These are phyloP conservation scores for Crithidia sp. DNA, from an alignment of 208 protist genomes.

Conservation along the genomic window DNA sequence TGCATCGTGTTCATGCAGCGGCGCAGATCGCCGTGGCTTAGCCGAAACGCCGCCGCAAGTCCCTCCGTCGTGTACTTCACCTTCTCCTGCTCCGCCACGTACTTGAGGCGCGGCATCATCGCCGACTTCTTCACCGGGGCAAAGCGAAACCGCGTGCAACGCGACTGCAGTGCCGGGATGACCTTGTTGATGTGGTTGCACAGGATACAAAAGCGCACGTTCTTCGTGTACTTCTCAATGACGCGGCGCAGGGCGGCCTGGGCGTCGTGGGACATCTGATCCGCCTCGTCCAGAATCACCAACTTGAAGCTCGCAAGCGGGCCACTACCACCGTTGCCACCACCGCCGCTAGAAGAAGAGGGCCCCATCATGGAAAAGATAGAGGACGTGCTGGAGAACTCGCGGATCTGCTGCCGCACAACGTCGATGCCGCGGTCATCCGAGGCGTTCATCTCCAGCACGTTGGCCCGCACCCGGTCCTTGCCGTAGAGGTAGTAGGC, in stretches of 20 bases:
- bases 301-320: constrained; percentile 92
- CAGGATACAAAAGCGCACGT: constrained; percentile 98
- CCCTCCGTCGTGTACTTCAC: constrained; percentile 87
- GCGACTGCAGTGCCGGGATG: constrained; percentile 95
- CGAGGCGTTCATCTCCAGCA: constrained; percentile 98
- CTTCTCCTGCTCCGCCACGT: constrained; percentile 86
- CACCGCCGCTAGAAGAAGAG: background rate
- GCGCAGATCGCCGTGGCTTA: constrained; percentile 97
- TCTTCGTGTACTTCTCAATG: constrained; percentile 98
- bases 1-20: constrained; percentile 98
- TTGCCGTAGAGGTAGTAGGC: constrained; percentile 95
- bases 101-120: constrained; percentile 83
- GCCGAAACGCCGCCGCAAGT: constrained; percentile 90
- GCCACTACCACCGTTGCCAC: constrained; percentile 6
- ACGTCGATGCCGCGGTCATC: constrained; percentile 99
- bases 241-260: constrained; percentile 98
- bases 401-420: constrained; percentile 97
- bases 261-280: constrained; percentile 98
- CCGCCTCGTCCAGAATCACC: constrained; percentile 99
- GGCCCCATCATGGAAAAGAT: constrained; percentile 86
- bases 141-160: constrained; percentile 99
- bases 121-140: constrained; percentile 89
- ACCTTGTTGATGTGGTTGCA: constrained; percentile 99
- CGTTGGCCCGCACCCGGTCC: constrained; percentile 82
- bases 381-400: constrained; percentile 97